Base-by-base conservation (phyloP, 73 alveolate species). In the Tetrahymena elliotti region DNA sequence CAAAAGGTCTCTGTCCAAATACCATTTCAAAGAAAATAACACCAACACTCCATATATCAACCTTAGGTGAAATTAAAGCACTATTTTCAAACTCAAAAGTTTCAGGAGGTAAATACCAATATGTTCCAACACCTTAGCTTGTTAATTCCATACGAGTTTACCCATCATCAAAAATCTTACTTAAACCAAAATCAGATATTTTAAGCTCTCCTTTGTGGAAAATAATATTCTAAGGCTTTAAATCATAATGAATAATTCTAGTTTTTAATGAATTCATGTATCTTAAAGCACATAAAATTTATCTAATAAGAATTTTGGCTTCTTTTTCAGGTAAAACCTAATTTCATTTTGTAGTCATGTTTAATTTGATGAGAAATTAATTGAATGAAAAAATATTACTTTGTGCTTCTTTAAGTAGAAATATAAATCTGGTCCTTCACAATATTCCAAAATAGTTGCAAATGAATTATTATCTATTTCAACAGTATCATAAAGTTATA, bases 81-180 rank as follows among this genome's bases (percentile, higher is more conserved):
- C 96, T 96, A 31, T 97, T 96, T 41, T 97, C 98, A 38, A 83
- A 95, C 82, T 97, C 98, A 93, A 99, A 99, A 93, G 99, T 99
- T 94, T 99, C 99, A 18, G 99, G 99, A 41, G 99, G 99, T 94
- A 97, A 98, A 95, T 99, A 99, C 99, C 99, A 99, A 96, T 98
- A 99, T 2, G 99, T 99, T 22, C 99, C 99, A 7, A 98, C 99
- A n/a, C 99, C 99, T 93, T 98, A 97, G 5, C 99, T 97, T 20
- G 99, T 99, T 92, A 99, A 96, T 96, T 99, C 99, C 35, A 98
- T 98, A 53, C 98, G 96, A 92, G 99, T 99, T 1, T 97, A 93
- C 95, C 97, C 97, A 35, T 97, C 97, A 39, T 98, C 99, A 84
- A 98, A 96, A 68, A 97, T 95, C 96, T 99, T 99, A 35, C 99